A percentile compares a stretch with the other conserved stretches of the same genome.
Conservation (phyloP, 1,284 basidiomycete genomes). For the Crucibulum parvulum region DNA sequence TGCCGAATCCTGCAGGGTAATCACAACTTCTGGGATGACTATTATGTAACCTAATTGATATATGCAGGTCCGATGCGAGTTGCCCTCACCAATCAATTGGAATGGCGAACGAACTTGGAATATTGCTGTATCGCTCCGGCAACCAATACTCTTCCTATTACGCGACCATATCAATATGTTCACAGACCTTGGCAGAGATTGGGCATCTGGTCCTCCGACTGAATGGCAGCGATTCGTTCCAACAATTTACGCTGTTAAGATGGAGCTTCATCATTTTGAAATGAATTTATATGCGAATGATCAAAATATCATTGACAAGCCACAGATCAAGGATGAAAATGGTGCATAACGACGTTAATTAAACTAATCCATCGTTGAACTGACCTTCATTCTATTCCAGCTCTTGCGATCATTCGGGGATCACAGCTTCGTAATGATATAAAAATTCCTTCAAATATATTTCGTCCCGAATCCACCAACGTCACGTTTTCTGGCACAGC, state of each 20-base stretch:
- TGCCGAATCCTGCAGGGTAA: conserved; percentile 78
- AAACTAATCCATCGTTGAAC: background rate
- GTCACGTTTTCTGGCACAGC: conserved; percentile 74
- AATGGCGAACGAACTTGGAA: conserved; percentile 80
- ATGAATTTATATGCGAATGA: conserved; percentile 91
- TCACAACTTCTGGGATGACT: conserved; percentile 4
- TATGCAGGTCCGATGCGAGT: conserved; percentile 63
- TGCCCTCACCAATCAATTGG: conserved; percentile 74
- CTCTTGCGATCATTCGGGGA: conserved; percentile 75
- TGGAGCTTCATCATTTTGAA: conserved; percentile 79
- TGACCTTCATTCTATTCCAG: conserved; percentile 43
- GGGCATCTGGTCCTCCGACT: conserved; percentile 81
- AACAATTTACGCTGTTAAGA: conserved; percentile 74
- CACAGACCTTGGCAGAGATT: conserved; percentile 88
- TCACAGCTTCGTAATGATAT: conserved; percentile 57
- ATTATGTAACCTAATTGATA: conserved; percentile 1
- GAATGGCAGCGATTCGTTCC: conserved; percentile 87
- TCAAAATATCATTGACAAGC: conserved; percentile 94
- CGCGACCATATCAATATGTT: conserved; percentile 94
- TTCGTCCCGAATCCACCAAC: conserved; percentile 72
- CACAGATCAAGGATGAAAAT: conserved; percentile 80
- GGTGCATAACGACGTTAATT: conserved; percentile 48
- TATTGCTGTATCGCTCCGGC: conserved; percentile 72
- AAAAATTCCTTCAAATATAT: conserved; percentile 74
- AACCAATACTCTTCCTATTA: conserved; percentile 78